phyloP scores from a whole-genome alignment of 257 asterid species.

The Solanum pimpinellifolium region DNA sequence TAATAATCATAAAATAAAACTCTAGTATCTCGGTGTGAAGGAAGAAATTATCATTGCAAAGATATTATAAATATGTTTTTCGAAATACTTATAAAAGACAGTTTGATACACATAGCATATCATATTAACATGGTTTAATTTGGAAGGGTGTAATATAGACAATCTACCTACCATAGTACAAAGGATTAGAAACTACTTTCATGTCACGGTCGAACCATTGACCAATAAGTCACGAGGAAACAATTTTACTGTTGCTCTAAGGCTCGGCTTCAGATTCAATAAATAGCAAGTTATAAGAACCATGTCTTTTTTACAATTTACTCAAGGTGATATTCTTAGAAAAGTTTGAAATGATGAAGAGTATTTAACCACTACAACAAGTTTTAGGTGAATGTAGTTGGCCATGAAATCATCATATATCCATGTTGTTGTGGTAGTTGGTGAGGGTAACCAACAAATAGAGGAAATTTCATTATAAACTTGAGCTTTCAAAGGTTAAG shows the following conservation, averaged over 20 bases:
- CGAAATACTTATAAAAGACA: not conserved
- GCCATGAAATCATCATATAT: not conserved
- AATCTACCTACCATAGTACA: not conserved
- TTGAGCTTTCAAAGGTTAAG: not conserved
- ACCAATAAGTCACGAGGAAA: not conserved
- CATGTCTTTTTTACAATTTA: not conserved
- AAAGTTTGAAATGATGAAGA: not conserved
- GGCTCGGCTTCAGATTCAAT: not conserved
- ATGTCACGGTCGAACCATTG: not conserved
- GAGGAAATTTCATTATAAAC: not conserved
- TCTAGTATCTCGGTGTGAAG: not conserved
- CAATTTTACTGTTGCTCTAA: not conserved
- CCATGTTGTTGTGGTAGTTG: not conserved
- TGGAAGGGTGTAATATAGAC: accelerated
- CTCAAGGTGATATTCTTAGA: not conserved
- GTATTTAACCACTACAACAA: not conserved
- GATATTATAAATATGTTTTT: not conserved
- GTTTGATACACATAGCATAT: not conserved
- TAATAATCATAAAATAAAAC: too few species aligned
- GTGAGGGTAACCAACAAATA: not conserved
- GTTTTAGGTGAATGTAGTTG: not conserved
- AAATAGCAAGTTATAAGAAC: not conserved
- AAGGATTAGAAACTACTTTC: not conserved
- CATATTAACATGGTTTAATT: not conserved
- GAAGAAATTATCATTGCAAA: not conserved